phyloP scores from a whole-genome alignment of 768 basidiomycete genomes.

The Lentinula aciculospora region DNA sequence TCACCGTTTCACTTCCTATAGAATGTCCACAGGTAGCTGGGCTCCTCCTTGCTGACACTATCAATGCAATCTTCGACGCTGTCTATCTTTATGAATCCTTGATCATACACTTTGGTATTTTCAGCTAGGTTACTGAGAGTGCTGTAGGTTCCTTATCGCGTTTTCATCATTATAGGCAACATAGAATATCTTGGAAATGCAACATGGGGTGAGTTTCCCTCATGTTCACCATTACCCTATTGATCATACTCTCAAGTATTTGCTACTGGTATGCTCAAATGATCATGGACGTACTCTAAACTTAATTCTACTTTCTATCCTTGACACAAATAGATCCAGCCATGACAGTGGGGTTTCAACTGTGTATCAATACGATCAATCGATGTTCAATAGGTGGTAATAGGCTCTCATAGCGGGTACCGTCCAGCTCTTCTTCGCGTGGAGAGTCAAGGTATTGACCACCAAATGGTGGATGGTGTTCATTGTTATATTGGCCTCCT shows the following conservation, averaged over 20 bases:
- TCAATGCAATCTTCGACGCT: constrained; percentile 39
- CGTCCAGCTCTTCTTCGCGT: constrained; percentile 45
- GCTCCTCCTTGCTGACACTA: constrained; percentile 43
- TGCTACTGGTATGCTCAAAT: constrained; percentile 24
- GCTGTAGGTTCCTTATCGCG: neutral
- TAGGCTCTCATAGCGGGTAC: constrained; percentile 39
- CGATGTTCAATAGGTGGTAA: neutral
- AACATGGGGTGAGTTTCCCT: constrained; percentile 19
- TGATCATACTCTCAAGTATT: constrained; percentile 26
- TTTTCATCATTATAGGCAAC: constrained; percentile 19
- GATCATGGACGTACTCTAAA: neutral
- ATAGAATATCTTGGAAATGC: constrained; percentile 17
- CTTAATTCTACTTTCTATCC: neutral
- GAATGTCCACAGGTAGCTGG: constrained; percentile 26
- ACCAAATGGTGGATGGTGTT: constrained; percentile 19
- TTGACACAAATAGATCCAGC: constrained; percentile 40
- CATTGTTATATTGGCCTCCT: constrained; percentile 19
- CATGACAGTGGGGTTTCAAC: constrained; percentile 29
- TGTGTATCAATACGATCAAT: neutral
- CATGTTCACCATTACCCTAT: neutral
- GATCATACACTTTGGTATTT: constrained; percentile 39
- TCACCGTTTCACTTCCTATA: neutral
- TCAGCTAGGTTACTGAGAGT: too few relatives aligned
- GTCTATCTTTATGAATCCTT: constrained; percentile 42
- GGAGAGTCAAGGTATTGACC: constrained; percentile 32